Evolutionary conservation across 805 yeast genomes (phyloP), one percentile per base, ranked within the genome.

Genomic region (Diddensiella caesifluorescens): DNA sequence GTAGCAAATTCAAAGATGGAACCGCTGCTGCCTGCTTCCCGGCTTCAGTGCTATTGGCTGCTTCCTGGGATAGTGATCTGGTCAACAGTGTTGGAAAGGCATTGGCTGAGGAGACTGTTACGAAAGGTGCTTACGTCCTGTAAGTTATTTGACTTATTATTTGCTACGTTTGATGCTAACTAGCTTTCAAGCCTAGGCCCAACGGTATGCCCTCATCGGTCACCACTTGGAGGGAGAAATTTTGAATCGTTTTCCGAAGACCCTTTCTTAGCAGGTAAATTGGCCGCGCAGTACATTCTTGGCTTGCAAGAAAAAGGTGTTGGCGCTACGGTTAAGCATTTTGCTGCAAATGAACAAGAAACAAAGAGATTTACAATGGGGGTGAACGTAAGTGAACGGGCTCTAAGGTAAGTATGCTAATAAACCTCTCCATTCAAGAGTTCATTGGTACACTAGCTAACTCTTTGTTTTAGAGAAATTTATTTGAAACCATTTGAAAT

Each of bases 181-280:
- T 27, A 16, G 18, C 22, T 13, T 9, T 29, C 23, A 50, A 75
- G 76, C 38, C 59, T 72, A 39, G 77, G 75, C 5, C 76, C 76
- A 26, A 54, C 74, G 38, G 57, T 73, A 23, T 75, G 76, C 61
- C 76, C 74, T 48, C 75, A 69, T 38, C 63, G 82, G 41, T 69
- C 71, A 12, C 82, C 82, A 6, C 59, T 73, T 27, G 80, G 81
- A 23, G 82, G 84, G 15, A 60, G 83, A 42, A 77, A 76, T 2
- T 78, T 77, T 52, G 84, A 78, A 56, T 68, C 76, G 25, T 78
- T 73, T 59, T 64, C 75, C 21, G 83, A 78, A 57, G 83, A 78
- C 53, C 84, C 83, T 3, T 59, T 65, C 22, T 54, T 72, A 22
- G 55, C 73, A 4, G 77, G 77, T 43, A 41, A 56, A 10, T 65